Evolutionary conservation across 805 yeast genomes (phyloP), one percentile per base, ranked within the genome.

Genomic region (Candida ponderosae): DNA sequence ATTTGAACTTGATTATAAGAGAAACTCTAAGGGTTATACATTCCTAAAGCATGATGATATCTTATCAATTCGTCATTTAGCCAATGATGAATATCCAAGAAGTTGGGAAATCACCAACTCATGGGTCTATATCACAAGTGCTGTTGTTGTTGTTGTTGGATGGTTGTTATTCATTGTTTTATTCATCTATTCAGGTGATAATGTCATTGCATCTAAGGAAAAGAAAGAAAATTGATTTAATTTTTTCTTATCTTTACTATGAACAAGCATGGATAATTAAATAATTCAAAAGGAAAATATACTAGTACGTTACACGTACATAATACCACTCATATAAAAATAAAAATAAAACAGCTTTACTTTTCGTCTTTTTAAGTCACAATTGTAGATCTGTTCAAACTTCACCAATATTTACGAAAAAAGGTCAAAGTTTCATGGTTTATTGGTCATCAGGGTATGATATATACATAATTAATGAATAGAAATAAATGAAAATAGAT

Each of bases 41-140:
- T 88, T 68, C 59, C 56, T 90, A 37, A 67, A 67, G 20, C 85
- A 81, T 49, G 70, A 73, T 43, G 70, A 71, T 38, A 78, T 82
- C 16, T 86, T 87, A 37, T 79, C 97, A 2, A 79, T 93, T 33
- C 79, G 97, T 59, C 97, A 93, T 60, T 72, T 85, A 52, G 97
- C 97, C 41, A 90, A 89, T 59, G 95, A 93, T 57, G 98, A 94
- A 65, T 93, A 79, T 66, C 79, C 81, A 43, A 76, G 97, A 61
- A 81, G 94, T 32, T 93, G 93, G 90, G 85, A 83, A 42, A 90
- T 93, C 52, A 70, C 95, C 21, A 89, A 89, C 60, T 75, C 97
- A 2, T 87, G 96, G 95, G 87, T 89, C 36, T 93, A 93, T 57
- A 62, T 90, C 43, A 69, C 83, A 18, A 72, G 88, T 34, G 79